Percentiles rank a stretch among this genome's conserved stretches.
phyloP scores from a whole-genome alignment of 2,329 filamentous ascomycete genomes.

The Penicillium psychrosexuale region DNA sequence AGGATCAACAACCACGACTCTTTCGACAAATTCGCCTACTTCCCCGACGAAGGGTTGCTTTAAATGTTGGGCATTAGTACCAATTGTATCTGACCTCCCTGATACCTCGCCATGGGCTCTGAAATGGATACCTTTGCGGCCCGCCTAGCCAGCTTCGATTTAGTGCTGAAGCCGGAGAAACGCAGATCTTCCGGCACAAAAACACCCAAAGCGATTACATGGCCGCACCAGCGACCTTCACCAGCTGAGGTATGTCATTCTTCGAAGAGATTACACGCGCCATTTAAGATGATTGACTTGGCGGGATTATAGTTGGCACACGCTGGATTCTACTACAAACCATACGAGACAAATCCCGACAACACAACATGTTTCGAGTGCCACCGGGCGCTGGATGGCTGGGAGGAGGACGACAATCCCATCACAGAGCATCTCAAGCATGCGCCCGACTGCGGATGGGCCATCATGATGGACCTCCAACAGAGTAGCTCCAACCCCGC shows the following conservation, averaged over 20 bases:
- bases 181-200: constrained; percentile 66
- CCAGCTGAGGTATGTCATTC: constrained; percentile 57
- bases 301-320: constrained; percentile 65
- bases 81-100: background rate
- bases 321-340: constrained; percentile 88
- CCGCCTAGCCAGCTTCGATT: constrained; percentile 76
- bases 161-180: constrained; percentile 59
- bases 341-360: constrained; percentile 70
- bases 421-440: constrained; percentile 82
- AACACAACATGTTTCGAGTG: constrained; percentile 91
- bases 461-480: constrained; percentile 65
- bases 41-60: background rate
- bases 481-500: constrained; percentile 44
- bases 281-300: background rate
- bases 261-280: background rate
- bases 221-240: constrained; percentile 72
- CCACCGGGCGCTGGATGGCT: constrained; percentile 78
- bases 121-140: constrained; percentile 65
- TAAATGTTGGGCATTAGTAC: constrained; percentile 1
- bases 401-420: constrained; percentile 84
- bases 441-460: constrained; percentile 81
- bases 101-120: constrained; percentile 23
- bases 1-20: constrained; percentile 5
- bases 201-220: constrained; percentile 58
- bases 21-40: background rate